Conservation (phyloP, 108 stramenopile species). For the Cyclostephanos invisitatus region DNA sequence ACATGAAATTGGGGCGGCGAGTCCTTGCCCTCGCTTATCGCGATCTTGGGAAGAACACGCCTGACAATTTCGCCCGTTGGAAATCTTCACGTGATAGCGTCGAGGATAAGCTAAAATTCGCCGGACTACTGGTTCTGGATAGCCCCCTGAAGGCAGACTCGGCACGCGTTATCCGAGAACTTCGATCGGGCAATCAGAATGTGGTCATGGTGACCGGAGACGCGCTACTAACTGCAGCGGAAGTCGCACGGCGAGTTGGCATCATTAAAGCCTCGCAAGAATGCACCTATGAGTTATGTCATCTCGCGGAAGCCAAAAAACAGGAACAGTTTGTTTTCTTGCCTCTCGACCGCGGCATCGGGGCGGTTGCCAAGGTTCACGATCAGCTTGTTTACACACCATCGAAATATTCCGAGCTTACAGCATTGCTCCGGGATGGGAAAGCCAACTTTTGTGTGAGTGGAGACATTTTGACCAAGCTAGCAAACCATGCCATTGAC, state of each 20-base stretch:
- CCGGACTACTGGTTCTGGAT: constrained; percentile 92
- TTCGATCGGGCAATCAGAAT: constrained; percentile 66
- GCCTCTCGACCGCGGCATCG: constrained; percentile 13
- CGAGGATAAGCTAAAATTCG: constrained; percentile 81
- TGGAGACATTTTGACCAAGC: constrained; percentile 57
- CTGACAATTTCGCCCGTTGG: constrained; percentile 25
- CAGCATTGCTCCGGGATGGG: constrained; percentile 37
- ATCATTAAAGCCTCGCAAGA: constrained; percentile 53
- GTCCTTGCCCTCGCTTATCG: constrained; percentile 86
- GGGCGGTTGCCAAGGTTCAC: not conserved
- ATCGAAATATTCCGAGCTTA: constrained; percentile 26
- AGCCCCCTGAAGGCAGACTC: constrained; percentile 95
- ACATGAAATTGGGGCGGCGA: constrained; percentile 86
- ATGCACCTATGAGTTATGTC: constrained; percentile 43
- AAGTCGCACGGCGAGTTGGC: constrained; percentile 88
- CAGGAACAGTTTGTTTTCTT: constrained; percentile 21
- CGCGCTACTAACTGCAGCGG: constrained; percentile 89
- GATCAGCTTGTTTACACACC: constrained; percentile 35
- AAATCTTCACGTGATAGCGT: constrained; percentile 52
- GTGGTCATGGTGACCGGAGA: constrained; percentile 98
- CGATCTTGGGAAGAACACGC: constrained; percentile 38
- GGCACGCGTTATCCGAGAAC: constrained; percentile 76
- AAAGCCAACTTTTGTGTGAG: constrained; percentile 60
- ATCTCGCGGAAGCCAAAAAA: not conserved
- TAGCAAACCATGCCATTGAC: constrained; percentile 50